A percentile compares a stretch with the other conserved stretches of the same genome.
Evolutionary conservation across 805 yeast genomes (phyloP).

Genomic region (Ogataea ganodermae): DNA sequence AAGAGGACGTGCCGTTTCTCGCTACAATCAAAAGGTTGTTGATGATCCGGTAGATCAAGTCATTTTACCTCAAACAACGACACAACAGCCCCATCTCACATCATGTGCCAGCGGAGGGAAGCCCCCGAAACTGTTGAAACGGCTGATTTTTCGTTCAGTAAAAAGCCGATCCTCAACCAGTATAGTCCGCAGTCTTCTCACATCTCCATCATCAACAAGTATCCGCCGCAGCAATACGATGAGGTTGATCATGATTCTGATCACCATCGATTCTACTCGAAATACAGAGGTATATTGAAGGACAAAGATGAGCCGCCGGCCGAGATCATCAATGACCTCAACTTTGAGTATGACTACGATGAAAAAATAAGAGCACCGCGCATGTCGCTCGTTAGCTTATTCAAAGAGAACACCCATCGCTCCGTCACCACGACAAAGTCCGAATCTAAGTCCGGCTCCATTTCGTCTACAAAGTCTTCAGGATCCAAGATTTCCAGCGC

Average conservation of each 20-base stretch:
- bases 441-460: slow-evolving; percentile 3
- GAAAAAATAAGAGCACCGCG: slow-evolving; percentile 58
- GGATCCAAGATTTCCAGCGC: slow-evolving; percentile 19
- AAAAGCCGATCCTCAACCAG: slow-evolving; percentile 28
- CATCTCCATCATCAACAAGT: slow-evolving; percentile 30
- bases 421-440: slow-evolving; percentile 1
- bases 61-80: neutral
- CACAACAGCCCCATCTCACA: neutral
- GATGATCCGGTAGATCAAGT: neutral
- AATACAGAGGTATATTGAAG: slow-evolving; percentile 34
- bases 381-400: slow-evolving; percentile 40
- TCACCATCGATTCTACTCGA: slow-evolving; percentile 32
- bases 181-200: slow-evolving; percentile 28
- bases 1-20: neutral
- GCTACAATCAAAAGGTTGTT: neutral
- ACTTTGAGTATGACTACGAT: slow-evolving; percentile 45
- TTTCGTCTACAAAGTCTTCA: neutral
- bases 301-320: slow-evolving; percentile 34
- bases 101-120: slow-evolving; percentile 1
- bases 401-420: slow-evolving; percentile 16
- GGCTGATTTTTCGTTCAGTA: slow-evolving; percentile 32
- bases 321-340: slow-evolving; percentile 28
- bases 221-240: slow-evolving; percentile 36
- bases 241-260: slow-evolving; percentile 32
- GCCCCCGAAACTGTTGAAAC: neutral